Evolutionary conservation across 352 stramenopile species (phyloP), one percentile per base, ranked within the genome.

Genomic region (Aphanomyces euteiches): DNA sequence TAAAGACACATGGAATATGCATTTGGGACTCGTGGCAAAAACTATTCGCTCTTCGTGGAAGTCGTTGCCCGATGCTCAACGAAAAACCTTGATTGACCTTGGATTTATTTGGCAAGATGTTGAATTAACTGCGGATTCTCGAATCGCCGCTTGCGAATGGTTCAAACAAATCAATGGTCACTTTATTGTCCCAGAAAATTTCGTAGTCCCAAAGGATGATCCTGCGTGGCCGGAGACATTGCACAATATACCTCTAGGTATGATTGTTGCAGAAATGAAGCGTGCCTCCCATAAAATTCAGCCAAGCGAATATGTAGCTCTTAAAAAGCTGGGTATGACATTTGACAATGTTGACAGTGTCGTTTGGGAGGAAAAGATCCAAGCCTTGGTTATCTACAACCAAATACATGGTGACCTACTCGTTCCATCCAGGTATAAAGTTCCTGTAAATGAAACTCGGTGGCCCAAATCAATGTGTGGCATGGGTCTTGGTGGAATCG

Each of bases 1-100:
- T 21, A 70, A 70, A 36, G 64, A 70, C 39, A 63, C 47, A 36
- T 70, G 64, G 64, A 50, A 21, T 39, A 19, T 70, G 37, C 64
- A 59, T 3, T 38, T 70, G 5, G 64, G 64, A 10, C 28, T 61
- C 54, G n/a, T 61, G 12, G n/a, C 34, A 37, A 61, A 61, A 37
- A 61, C 54, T 39, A 7, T 43, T 37, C 54, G 54, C 36, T 61
- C 54, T 17, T 61, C 54, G 13, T 61, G 54, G 54, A 61, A 19
- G 8, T 40, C 54, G 10, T 39, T 37, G 54, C 54, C 21, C 34
- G 54, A 61, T 12, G 7, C 54, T 37, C 13, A 19, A 41, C 13
- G 54, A 7, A 37, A 19, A 7, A 15, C 54, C 19, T 37, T 61
- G 12, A 37, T 40, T n/a, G 6, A 61, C 17, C 7, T 41, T 12